Conservation (phyloP, 768 basidiomycete genomes). For the Mycena leptocephala region DNA sequence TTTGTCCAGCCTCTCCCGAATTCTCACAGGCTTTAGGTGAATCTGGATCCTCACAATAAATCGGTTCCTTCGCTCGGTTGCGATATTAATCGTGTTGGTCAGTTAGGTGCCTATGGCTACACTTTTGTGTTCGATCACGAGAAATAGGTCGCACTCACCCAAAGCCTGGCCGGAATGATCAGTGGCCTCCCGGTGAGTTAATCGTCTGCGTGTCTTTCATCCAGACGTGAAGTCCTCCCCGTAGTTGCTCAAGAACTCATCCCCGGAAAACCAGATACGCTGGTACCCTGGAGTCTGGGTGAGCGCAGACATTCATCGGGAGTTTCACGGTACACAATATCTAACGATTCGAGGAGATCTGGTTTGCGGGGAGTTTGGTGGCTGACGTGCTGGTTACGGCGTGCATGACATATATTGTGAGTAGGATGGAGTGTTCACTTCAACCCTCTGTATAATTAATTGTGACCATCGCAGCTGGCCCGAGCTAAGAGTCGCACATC, state of each 20-base stretch:
- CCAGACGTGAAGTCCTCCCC: too few relatives aligned
- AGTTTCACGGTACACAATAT: too few relatives aligned
- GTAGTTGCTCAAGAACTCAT: too few relatives aligned
- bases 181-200: not conserved
- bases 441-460: not conserved
- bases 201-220: not conserved
- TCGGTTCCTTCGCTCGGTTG: not conserved
- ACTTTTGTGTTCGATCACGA: too few relatives aligned
- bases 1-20: not conserved
- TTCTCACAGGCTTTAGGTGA: not conserved
- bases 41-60: constrained; percentile 10
- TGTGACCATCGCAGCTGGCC: not conserved
- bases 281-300: not conserved
- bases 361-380: constrained; percentile 30
- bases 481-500: not conserved
- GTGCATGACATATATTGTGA: constrained; percentile 34
- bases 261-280: not conserved
- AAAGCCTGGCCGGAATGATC: not conserved
- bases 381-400: constrained; percentile 30
- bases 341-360: constrained; percentile 17
- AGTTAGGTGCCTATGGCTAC: not conserved
- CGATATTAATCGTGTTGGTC: constrained; percentile 2
- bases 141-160: constrained; percentile 3
- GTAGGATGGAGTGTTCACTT: not conserved
- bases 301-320: not conserved